These are phyloP conservation scores for Typha latifolia DNA, from an alignment of 176 grass and related monocot genomes.

Conservation along the genomic window DNA sequence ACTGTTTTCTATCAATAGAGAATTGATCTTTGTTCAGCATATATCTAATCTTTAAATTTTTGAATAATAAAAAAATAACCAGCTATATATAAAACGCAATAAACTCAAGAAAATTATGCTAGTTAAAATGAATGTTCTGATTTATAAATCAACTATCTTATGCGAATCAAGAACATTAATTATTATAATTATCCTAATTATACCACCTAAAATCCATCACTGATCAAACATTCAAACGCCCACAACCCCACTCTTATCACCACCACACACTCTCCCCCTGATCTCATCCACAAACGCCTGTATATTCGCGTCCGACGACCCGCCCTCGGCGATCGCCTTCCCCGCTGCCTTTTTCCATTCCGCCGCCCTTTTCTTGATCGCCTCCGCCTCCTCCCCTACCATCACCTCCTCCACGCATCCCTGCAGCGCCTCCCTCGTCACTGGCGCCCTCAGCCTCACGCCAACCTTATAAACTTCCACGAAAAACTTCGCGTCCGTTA, in stretches of 20 bases:
- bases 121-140: no score
- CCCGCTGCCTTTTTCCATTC: constrained; percentile 36
- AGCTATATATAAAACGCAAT: no score
- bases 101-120: no score
- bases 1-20: no score
- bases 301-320: constrained; percentile 49
- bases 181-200: no score
- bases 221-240: no score
- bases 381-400: constrained; percentile 15
- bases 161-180: no score
- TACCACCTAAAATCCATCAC: no score
- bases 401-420: constrained; percentile 37
- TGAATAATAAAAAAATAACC: no score
- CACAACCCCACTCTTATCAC: background rate
- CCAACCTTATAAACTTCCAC: constrained; percentile 51
- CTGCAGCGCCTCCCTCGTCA: constrained; percentile 27
- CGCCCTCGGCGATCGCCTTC: constrained; percentile 35
- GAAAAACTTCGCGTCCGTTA: constrained; percentile 55
- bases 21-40: no score
- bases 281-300: constrained; percentile 60
- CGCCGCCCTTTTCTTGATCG: constrained; percentile 24
- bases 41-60: no score
- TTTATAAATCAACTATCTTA: no score
- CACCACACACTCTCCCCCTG: constrained; percentile 8
- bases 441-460: constrained; percentile 37